These are phyloP conservation scores for Eucalyptus curtisii DNA, from an alignment of 345 rosid species.

Conservation along the genomic window DNA sequence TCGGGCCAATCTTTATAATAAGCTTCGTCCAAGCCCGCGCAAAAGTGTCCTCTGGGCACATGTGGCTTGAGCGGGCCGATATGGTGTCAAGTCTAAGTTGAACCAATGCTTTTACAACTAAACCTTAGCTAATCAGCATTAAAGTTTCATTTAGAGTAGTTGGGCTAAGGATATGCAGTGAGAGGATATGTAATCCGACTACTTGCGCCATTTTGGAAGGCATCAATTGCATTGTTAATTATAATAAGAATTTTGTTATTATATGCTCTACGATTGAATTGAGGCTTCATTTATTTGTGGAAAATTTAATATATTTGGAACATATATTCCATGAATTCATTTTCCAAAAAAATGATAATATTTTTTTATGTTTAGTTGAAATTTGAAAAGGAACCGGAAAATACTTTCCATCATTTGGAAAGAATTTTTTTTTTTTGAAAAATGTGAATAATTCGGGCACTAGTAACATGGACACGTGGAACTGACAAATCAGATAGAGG, in stretches of 20 bases:
- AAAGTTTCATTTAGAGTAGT: neutral
- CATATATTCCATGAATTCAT: neutral
- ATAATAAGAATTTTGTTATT: neutral
- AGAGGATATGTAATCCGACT: neutral
- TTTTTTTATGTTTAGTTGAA: neutral
- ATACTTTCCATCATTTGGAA: neutral
- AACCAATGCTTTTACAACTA: neutral
- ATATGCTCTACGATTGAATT: neutral
- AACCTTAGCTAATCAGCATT: neutral
- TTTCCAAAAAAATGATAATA: fast-evolving
- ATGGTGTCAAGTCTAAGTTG: neutral
- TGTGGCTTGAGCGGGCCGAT: neutral
- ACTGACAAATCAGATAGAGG: fast-evolving
- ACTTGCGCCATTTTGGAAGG: neutral
- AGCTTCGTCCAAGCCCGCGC: neutral
- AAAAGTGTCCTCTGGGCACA: neutral
- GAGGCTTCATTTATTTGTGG: neutral
- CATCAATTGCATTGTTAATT: neutral
- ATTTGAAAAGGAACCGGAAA: neutral
- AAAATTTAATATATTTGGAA: neutral
- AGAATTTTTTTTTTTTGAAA: neutral
- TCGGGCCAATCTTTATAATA: neutral
- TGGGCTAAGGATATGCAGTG: neutral
- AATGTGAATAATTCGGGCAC: neutral
- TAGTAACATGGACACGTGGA: fast-evolving